Evolutionary conservation across 75 land plant species (phyloP).

Genomic region (Pseudotsuga menziesii): DNA sequence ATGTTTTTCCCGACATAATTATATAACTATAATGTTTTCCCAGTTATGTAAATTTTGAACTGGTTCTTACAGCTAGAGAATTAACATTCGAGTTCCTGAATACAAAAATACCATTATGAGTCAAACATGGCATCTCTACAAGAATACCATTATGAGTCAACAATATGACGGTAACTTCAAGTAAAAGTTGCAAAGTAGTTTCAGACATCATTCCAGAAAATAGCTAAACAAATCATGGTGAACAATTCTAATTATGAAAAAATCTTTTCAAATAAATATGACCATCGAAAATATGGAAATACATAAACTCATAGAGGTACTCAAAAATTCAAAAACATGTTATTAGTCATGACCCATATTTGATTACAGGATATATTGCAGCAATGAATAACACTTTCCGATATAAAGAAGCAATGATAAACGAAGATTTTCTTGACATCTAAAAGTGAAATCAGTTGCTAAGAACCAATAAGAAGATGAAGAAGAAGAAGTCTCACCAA

Average conservation of each 20-base stretch:
- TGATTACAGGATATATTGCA: not conserved
- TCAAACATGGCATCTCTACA: not conserved
- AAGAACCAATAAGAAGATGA: not conserved
- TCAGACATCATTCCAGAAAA: not conserved
- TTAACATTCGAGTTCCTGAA: not conserved
- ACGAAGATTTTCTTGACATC: not conserved
- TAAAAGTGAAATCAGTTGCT: not conserved
- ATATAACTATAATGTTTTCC: too few species aligned
- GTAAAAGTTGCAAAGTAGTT: not conserved
- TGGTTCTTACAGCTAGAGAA: not conserved
- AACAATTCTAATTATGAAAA: too few species aligned
- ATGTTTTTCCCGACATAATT: too few species aligned
- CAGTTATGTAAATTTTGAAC: too few species aligned
- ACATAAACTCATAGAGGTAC: not conserved
- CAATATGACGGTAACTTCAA: not conserved
- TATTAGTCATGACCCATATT: not conserved
- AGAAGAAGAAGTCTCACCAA: slow-evolving; percentile 46
- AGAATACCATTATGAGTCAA: not conserved
- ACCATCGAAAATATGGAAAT: not conserved
- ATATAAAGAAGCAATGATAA: not conserved
- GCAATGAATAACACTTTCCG: not conserved
- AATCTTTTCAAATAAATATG: not conserved
- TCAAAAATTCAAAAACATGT: not conserved
- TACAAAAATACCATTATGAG: not conserved
- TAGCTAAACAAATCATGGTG: not conserved